Base-by-base conservation (phyloP, 176 grass and related monocot genomes). In the Leersia perrieri region DNA sequence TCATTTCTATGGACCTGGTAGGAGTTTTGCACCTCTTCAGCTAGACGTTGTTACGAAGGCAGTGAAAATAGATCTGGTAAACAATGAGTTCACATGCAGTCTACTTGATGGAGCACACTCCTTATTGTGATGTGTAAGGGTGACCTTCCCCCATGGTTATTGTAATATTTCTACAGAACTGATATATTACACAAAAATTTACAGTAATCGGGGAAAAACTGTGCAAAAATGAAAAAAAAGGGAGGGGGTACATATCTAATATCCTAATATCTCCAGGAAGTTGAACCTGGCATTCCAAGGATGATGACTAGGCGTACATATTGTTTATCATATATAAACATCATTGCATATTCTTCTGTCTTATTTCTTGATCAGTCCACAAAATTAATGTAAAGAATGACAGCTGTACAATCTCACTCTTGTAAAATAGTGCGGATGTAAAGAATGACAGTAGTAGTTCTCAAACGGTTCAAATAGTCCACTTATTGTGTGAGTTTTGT, bases 1-100 rank as follows among this genome's bases (percentile, higher is more conserved):
- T 67, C 94, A 94, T 90, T 97, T 97, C 49, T 94, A 97, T 55
- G 94, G 91, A 9, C 91, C 94, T 25, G 87, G 23, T 63, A 74
- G 63, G 71, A 94, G 89, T 68, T 94, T 94, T 38, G 45, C 40
- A 20, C 84, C 94, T 60, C 87, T 97, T 62, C 61, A 60, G 31
- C 39, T 88, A 51, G 76, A 86, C 72, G 32, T 7, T 55, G 72
- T 97, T 47, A 35, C 73, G 6, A 92, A 88, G 75, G 81, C 79
- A 2, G 82, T 90, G 40, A 97, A 90, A 87, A 61, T 97, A 78
- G 85, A 72, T 70, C 20, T 76, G 16, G 31, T 16, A 1, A 66
- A 79, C 9, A 65, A 67, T 75, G 75, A 88, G 76, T 97, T 97
- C 65, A 72, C 42, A 32, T 97, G 91, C 39, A 77, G 66, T 73